Evolutionary conservation across 1,284 basidiomycete species (phyloP), one percentile per base, ranked within the genome.

Genomic region (Pascua guehoae): DNA sequence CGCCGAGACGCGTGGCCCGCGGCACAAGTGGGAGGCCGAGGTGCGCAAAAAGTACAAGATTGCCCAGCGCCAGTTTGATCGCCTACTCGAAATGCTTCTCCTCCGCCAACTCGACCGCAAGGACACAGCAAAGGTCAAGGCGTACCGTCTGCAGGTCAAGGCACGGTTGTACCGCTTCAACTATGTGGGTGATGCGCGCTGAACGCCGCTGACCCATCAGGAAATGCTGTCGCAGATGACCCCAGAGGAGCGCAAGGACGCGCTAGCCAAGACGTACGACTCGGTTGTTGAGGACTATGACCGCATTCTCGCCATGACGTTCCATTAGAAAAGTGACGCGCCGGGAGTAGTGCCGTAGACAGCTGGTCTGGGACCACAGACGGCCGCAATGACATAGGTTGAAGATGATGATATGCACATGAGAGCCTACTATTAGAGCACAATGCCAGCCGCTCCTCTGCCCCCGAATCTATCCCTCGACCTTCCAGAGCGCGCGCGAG

Each of bases 101-200:
- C 81, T 95, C 60, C 78, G 86, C 62, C 82, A 86, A 44, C 79
- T 97, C 57, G 85, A 91, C 65, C 80, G 83, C 8, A 69, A 77
- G 11, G 86, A 95, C 69, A 65, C 75, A 42, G 81, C 77, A 12
- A 80, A 81, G 39, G 77, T 83, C 68, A 83, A 80, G 51, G 85
- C 86, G 32, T 93, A 87, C 74, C 81, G 92, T 56, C 74, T 93
- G 50, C 58, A 91, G 75, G 91, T 95, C 71, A 96, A 98, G 78
- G 91, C 94, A 72, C 83, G 95, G 40, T 78, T 98, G 53, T 98
- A 89, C 74, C 83, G 91, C 45, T 96, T 96, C 78, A 98, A 98
- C 78, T 94, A 88, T 73, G 92, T 92, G 69, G 69, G 89, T 65
- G 4, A 4, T 24, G 4, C 11, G 2, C 4, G 2, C 11, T 12